Conservation (phyloP, 805 yeast genomes). For the Wickerhamiella sergipiensis region DNA sequence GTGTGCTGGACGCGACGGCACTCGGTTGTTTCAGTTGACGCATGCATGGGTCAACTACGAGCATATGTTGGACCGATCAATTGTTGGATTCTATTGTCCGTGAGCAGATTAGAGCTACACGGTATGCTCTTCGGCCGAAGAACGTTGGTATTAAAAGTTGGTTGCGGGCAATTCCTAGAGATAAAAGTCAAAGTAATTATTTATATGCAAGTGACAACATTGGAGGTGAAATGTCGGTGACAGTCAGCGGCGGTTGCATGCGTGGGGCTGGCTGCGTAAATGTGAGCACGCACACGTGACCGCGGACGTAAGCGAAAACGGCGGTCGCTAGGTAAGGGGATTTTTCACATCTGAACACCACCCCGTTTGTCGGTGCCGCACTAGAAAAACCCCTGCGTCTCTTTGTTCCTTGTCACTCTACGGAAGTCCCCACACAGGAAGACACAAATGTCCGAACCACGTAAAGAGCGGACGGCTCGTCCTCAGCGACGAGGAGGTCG, state of each 20-base stretch:
- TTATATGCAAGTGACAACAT: too few species aligned
- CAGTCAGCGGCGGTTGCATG: too few species aligned
- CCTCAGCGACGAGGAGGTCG: conserved; percentile 5
- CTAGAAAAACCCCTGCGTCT: neutral
- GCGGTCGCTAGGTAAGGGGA: neutral
- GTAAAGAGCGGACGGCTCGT: conserved; percentile 6
- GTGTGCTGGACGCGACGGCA: conserved; percentile 77
- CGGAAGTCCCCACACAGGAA: neutral
- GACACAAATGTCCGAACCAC: conserved; percentile 5
- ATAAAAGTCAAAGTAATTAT: too few species aligned
- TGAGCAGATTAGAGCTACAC: too few species aligned
- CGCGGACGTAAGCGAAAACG: neutral
- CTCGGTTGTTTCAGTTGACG: conserved; percentile 50
- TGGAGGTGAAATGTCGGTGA: too few species aligned
- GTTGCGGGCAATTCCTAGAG: too few species aligned
- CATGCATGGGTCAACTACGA: conserved; percentile 78
- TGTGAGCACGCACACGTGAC: neutral
- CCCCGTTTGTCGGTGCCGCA: neutral
- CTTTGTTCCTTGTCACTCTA: neutral
- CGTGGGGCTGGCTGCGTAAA: neutral
- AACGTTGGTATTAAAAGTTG: too few species aligned
- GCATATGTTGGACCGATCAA: conserved; percentile 61
- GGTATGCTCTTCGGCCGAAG: too few species aligned
- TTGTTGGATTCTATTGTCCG: conserved; percentile 43
- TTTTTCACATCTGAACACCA: neutral